Percentiles rank a stretch among this genome's conserved stretches.
Evolutionary conservation across 192 early-diverging fungal species (phyloP).

Genomic region (Linnemannia exigua): DNA sequence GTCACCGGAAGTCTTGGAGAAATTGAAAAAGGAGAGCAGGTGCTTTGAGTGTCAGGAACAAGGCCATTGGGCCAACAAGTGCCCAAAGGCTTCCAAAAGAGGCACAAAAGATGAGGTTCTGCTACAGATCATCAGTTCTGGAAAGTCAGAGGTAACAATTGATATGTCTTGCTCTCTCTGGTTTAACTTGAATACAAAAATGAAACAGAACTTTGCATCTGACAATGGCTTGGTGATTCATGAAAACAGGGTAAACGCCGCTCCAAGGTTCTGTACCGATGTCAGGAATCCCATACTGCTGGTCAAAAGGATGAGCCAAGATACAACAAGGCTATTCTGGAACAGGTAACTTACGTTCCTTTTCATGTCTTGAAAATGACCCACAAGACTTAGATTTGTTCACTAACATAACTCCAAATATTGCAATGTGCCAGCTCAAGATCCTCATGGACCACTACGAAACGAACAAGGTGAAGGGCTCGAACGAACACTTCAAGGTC

Average conservation of each 20-base stretch:
- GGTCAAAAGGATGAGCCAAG: slow-evolving; percentile 32
- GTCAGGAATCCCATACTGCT: slow-evolving; percentile 27
- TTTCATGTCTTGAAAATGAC: neutral
- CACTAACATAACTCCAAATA: neutral
- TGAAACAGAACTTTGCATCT: neutral
- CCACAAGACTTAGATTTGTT: neutral
- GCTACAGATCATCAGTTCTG: slow-evolving; percentile 48
- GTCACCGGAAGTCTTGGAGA: slow-evolving; percentile 1
- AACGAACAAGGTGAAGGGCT: slow-evolving; percentile 28
- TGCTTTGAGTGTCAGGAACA: slow-evolving; percentile 27
- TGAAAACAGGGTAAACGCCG: slow-evolving; percentile 10
- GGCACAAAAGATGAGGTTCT: slow-evolving; percentile 26
- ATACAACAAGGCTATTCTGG: slow-evolving; percentile 41
- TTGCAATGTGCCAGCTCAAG: slow-evolving; percentile 23
- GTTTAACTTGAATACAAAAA: neutral
- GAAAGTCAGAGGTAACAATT: slow-evolving; percentile 31
- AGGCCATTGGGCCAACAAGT: slow-evolving; percentile 23
- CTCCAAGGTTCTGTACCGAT: slow-evolving; percentile 27
- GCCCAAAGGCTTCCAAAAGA: slow-evolving; percentile 1
- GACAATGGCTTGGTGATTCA: neutral
- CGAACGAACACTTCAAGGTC: slow-evolving; percentile 49
- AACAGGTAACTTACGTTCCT: slow-evolving; percentile 22
- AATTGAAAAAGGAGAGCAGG: slow-evolving; percentile 15
- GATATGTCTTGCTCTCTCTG: neutral
- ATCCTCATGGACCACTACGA: slow-evolving; percentile 48